Evolutionary conservation across 306 rosid genomes (phyloP).

Genomic region (Cicer bijugum): DNA sequence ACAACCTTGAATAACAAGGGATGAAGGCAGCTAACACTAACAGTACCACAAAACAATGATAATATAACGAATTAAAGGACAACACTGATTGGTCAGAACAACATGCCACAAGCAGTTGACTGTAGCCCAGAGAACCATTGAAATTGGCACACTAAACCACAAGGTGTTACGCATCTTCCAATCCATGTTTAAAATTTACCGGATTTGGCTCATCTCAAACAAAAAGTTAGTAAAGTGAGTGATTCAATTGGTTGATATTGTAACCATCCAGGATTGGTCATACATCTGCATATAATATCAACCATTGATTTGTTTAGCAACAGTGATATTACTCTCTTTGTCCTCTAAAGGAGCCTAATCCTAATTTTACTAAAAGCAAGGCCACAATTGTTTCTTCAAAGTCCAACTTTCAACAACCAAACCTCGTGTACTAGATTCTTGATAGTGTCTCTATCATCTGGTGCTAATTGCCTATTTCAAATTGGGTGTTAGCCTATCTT

Average conservation of each 20-base stretch:
- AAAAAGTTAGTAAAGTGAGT: too few species aligned
- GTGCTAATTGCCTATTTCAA: conserved; percentile 2
- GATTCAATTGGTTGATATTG: too few species aligned
- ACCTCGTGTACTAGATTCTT: background rate
- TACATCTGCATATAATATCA: too few species aligned
- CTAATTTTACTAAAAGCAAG: conserved; percentile 1
- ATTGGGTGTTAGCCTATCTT: conserved; percentile 9
- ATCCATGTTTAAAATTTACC: background rate
- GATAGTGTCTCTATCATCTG: background rate
- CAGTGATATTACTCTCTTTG: too few species aligned
- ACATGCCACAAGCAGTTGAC: background rate
- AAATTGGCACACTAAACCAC: conserved; percentile 15
- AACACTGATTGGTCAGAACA: background rate
- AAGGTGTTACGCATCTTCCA: conserved; percentile 12
- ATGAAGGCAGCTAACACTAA: background rate
- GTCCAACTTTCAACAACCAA: conserved; percentile 23
- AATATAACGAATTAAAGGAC: conserved; percentile 6
- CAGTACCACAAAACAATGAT: background rate
- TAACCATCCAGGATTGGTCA: too few species aligned
- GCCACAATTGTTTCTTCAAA: background rate
- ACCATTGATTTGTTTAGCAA: too few species aligned
- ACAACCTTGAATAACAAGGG: conserved; percentile 27
- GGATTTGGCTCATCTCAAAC: too few species aligned
- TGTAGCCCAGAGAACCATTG: conserved; percentile 8
- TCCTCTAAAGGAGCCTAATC: too few species aligned